phyloP scores from a whole-genome alignment of 768 basidiomycete species.

The Suillus brevipes region DNA sequence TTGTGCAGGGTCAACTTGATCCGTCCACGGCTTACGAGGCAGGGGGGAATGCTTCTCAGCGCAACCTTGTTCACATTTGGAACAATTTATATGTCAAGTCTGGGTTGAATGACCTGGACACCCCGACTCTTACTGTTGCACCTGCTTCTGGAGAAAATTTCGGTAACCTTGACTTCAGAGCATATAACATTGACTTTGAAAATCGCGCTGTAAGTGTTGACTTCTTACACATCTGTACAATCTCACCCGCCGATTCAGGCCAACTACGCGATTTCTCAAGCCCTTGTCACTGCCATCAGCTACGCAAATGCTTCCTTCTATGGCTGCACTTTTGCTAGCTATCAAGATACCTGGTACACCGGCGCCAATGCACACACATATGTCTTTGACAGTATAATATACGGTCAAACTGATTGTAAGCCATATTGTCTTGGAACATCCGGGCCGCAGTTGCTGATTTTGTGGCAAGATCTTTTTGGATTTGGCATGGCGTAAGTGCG shows the following conservation, averaged over 20 bases:
- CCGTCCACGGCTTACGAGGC: conserved; percentile 37
- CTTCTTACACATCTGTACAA: not conserved
- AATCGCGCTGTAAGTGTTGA: conserved; percentile 56
- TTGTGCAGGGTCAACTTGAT: conserved; percentile 50
- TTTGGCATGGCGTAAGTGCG: conserved; percentile 56
- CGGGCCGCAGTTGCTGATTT: not conserved
- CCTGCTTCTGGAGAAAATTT: conserved; percentile 50
- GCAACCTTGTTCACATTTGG: conserved; percentile 56
- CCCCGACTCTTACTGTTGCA: conserved; percentile 57
- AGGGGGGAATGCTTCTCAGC: conserved; percentile 43
- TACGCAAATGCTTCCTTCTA: conserved; percentile 69
- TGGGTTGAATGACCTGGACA: conserved; percentile 55
- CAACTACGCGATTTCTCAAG: conserved; percentile 60
- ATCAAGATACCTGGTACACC: conserved; percentile 68
- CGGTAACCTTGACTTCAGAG: conserved; percentile 59
- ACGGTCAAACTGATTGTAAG: conserved; percentile 65
- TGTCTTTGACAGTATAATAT: conserved; percentile 61
- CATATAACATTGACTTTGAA: conserved; percentile 66
- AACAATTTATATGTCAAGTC: conserved; percentile 43
- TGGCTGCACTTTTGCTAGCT: conserved; percentile 60
- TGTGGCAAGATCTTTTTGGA: conserved; percentile 26
- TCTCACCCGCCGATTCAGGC: conserved; percentile 29
- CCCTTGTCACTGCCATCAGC: conserved; percentile 60
- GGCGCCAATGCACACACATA: conserved; percentile 60
- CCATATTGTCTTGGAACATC: conserved; percentile 4